Base-by-base conservation (phyloP, 1,284 basidiomycete genomes). In the Pterulicium gracile region DNA sequence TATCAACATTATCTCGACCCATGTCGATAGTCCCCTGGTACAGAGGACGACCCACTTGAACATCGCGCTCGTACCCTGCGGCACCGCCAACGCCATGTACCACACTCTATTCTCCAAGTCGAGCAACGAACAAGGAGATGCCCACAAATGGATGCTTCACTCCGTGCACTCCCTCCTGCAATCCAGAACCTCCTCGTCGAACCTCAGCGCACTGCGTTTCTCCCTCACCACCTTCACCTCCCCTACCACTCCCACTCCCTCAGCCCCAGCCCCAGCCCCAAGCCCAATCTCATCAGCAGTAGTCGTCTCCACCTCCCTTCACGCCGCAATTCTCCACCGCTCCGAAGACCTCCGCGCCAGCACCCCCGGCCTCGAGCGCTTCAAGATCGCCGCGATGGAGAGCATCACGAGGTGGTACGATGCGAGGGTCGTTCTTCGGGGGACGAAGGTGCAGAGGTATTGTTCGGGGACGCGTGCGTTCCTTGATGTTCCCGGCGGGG, bases 71-170 rank as follows among this genome's bases (percentile, higher is more conserved):
- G 67, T 87, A 13, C 92, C 93, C 2, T 78, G 79, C 36, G 94
- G 94, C 7, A 97, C 93, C n/a, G 92, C 91, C 15, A 97, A 97
- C 58, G 94, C 94, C 0, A 69, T 96, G n/a, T 92, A 85, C 60
- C 73, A 73, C 46, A 83, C 70, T 41, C 61, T 79, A 40, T 85
- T 78, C 54, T 49, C 55, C 3, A 56, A 58, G 2, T n/a, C n/a
- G n/a, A 36, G 55, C 4, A 50, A 59, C 24, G 57, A 32, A 32
- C 27, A 58, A 7, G 50, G 63, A 1, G 54, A 61, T 21, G n/a
- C n/a, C n/a, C n/a, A n/a, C n/a, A n/a, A n/a, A n/a, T 76, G 78
- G 57, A 70, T 63, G 50, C 63, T 87, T 21, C 67, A 69, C 52
- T 80, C 81, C 7, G 53, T 88, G 20, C 59, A 68, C 21, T 64